Conservation (phyloP, 2,329 filamentous ascomycete genomes). For the Fusarium hainanense region DNA sequence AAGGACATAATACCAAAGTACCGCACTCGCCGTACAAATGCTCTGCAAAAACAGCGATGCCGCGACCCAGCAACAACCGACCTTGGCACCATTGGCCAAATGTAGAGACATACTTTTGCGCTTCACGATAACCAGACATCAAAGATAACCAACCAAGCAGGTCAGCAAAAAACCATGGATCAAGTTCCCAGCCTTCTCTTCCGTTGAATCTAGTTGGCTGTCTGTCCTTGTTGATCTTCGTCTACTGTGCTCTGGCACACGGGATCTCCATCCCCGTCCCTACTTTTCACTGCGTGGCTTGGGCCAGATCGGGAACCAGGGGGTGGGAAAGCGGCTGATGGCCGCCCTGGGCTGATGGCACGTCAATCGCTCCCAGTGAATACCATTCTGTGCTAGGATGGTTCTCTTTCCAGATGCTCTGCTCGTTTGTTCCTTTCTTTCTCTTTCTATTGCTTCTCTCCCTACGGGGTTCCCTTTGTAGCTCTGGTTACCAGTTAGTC, state of each 20-base stretch:
- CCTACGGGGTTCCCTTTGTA: slow-evolving; percentile 12
- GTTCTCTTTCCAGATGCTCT: not conserved
- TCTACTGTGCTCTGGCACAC: slow-evolving; percentile 39
- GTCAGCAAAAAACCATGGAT: slow-evolving; percentile 2
- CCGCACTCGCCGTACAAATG: not conserved
- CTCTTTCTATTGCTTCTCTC: not conserved
- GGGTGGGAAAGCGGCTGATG: slow-evolving; percentile 36
- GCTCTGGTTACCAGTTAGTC: slow-evolving; percentile 18
- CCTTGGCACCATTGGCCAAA: slow-evolving; percentile 3
- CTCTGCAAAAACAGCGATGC: not conserved
- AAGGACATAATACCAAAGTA: not conserved
- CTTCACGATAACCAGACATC: not conserved
- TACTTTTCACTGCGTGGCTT: slow-evolving; percentile 43
- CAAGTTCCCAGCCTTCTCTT: slow-evolving; percentile 4
- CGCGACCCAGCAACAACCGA: not conserved
- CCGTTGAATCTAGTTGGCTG: slow-evolving; percentile 3
- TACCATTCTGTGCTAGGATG: slow-evolving; percentile 19
- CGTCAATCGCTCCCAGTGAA: slow-evolving; percentile 39
- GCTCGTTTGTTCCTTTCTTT: not conserved
- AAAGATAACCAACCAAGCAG: not conserved
- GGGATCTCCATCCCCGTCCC: slow-evolving; percentile 44
- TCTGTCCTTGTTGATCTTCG: slow-evolving; percentile 33
- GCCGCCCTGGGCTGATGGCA: slow-evolving; percentile 31
- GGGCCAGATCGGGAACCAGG: slow-evolving; percentile 45
- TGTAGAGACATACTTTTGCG: slow-evolving; percentile 11